phyloP scores from a whole-genome alignment of 2,329 filamentous ascomycete genomes.

The Phoma sp. region DNA sequence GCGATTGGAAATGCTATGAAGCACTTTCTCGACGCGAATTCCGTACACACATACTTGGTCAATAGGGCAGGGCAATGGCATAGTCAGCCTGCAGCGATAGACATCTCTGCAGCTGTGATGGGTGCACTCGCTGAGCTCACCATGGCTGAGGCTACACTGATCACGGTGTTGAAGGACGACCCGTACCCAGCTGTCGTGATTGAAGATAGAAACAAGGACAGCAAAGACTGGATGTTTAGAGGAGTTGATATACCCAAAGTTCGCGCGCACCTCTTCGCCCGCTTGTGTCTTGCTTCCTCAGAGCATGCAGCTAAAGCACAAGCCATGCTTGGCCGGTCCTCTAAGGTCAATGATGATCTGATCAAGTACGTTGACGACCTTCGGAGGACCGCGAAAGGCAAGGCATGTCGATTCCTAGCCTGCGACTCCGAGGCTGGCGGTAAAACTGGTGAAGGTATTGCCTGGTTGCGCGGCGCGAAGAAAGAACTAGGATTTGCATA shows the following conservation, averaged over 20 bases:
- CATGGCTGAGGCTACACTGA: slow-evolving; percentile 85
- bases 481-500: slow-evolving; percentile 72
- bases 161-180: slow-evolving; percentile 92
- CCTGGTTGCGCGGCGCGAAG: slow-evolving; percentile 81
- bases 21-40: slow-evolving; percentile 77
- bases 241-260: slow-evolving; percentile 88
- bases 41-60: slow-evolving; percentile 77
- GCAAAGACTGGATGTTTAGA: slow-evolving; percentile 97
- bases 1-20: slow-evolving; percentile 79
- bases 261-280: slow-evolving; percentile 84
- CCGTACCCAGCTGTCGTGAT: slow-evolving; percentile 85
- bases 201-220: slow-evolving; percentile 80
- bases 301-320: slow-evolving; percentile 83
- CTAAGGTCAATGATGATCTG: slow-evolving; percentile 68
- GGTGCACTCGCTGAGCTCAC: slow-evolving; percentile 66
- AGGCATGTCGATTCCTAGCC: slow-evolving; percentile 88
- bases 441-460: slow-evolving; percentile 83
- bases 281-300: slow-evolving; percentile 84
- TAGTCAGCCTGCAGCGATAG: slow-evolving; percentile 44
- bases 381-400: slow-evolving; percentile 76
- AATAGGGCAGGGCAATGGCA: slow-evolving; percentile 58
- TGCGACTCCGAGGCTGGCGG: slow-evolving; percentile 86
- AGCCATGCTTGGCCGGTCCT: slow-evolving; percentile 56
- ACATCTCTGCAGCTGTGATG: slow-evolving; percentile 54
- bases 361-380: slow-evolving; percentile 79